Conservation (phyloP, 140 eudicot species). For the Oenanthe javanica region DNA sequence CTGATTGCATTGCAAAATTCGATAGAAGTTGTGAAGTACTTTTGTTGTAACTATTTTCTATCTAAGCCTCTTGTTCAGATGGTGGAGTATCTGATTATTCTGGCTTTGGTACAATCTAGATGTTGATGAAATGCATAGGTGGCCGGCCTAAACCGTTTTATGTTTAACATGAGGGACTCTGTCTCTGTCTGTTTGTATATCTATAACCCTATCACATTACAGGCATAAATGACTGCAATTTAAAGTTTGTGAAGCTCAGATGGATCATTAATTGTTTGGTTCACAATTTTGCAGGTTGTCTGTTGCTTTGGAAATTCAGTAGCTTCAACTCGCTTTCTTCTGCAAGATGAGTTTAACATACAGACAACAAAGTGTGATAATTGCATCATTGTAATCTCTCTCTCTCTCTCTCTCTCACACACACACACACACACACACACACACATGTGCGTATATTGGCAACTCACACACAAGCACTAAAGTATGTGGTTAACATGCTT, state of each 20-base stretch:
- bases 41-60: background rate
- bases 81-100: background rate
- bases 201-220: too few species aligned
- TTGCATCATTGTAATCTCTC: conserved; percentile 86
- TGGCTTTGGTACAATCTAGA: background rate
- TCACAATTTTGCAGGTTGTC: conserved; percentile 47
- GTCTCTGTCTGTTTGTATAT: background rate
- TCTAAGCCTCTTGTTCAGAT: background rate
- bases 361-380: conserved; percentile 97
- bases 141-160: background rate
- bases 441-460: background rate
- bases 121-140: background rate
- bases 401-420: conserved; percentile 10
- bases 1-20: background rate
- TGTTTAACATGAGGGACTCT: background rate
- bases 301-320: conserved; percentile 90
- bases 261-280: background rate
- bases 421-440: background rate
- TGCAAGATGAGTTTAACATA: conserved; percentile 96
- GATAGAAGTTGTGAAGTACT: background rate
- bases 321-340: conserved; percentile 88
- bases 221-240: background rate
- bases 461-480: background rate
- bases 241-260: background rate
- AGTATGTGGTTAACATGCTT: conserved; percentile 7